Evolutionary conservation across 164 flowering plant genomes (phyloP).

Genomic region (Taxillus chinensis): DNA sequence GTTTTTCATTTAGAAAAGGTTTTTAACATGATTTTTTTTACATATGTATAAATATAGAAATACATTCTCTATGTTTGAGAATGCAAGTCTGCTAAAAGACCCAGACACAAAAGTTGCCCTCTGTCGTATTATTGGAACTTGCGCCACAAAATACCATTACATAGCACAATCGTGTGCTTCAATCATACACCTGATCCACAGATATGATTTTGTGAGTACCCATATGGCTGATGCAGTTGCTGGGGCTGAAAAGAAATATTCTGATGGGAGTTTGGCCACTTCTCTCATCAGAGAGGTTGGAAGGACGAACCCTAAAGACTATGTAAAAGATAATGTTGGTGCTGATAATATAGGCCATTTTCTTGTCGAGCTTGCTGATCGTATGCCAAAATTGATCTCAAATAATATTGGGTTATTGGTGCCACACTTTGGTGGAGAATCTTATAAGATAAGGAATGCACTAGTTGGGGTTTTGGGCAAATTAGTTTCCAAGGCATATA

Average conservation of each 20-base stretch:
- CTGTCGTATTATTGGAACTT: constrained; percentile 77
- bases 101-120: constrained; percentile 71
- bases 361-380: constrained; percentile 83
- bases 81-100: constrained; percentile 54
- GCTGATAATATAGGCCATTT: constrained; percentile 93
- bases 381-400: constrained; percentile 74
- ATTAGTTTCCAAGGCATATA: constrained; percentile 71
- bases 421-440: constrained; percentile 96
- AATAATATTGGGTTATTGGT: constrained; percentile 72
- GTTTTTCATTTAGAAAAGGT: too few relatives aligned
- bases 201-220: constrained; percentile 55
- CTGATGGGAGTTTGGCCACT: constrained; percentile 73
- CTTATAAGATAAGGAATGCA: constrained; percentile 93
- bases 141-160: constrained; percentile 81
- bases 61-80: constrained; percentile 68
- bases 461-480: constrained; percentile 89
- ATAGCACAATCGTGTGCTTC: constrained; percentile 79
- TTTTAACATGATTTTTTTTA: neutral
- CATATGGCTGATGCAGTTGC: constrained; percentile 81
- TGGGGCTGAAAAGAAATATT: constrained; percentile 66
- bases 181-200: constrained; percentile 76
- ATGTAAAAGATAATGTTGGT: constrained; percentile 74
- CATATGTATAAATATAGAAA: constrained; percentile 24
- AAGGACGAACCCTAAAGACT: constrained; percentile 76
- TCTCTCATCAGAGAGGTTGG: constrained; percentile 80